phyloP scores from a whole-genome alignment of 176 grass and related monocot species.

The Dendrocalamus sinicus region DNA sequence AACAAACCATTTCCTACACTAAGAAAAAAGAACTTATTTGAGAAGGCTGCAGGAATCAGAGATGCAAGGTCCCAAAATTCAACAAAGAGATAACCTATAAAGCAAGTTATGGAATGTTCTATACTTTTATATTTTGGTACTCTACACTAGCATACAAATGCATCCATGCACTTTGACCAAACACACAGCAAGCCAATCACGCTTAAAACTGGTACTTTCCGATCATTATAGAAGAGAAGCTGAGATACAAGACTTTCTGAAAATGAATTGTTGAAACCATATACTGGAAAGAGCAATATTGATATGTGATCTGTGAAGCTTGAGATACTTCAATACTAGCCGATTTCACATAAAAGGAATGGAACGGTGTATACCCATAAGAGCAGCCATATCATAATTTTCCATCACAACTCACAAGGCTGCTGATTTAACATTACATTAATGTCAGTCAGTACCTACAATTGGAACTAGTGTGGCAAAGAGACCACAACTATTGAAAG shows the following conservation, averaged over 20 bases:
- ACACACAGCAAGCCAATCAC: slow-evolving; percentile 17
- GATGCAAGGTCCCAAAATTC: not conserved
- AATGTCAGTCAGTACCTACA: not conserved
- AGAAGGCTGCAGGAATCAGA: slow-evolving; percentile 7
- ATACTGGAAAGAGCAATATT: slow-evolving; percentile 35
- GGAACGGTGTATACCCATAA: not conserved
- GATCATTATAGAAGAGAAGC: slow-evolving; percentile 5
- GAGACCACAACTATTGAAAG: not conserved
- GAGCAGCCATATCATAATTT: slow-evolving; percentile 15
- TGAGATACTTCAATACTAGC: slow-evolving; percentile 24
- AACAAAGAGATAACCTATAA: not conserved
- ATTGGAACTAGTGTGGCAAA: slow-evolving; percentile 22
- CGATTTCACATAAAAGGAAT: not conserved
- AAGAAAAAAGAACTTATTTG: slow-evolving; percentile 41
- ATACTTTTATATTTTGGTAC: slow-evolving; percentile 1
- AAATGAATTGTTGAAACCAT: slow-evolving; percentile 22
- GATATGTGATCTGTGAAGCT: not conserved
- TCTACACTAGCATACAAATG: slow-evolving; percentile 2
- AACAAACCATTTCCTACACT: slow-evolving; percentile 91
- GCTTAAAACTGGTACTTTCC: slow-evolving; percentile 8
- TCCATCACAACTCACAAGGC: not conserved
- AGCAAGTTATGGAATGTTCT: not conserved
- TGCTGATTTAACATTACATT: not conserved
- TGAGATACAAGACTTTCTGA: slow-evolving; percentile 26
- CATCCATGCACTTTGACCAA: slow-evolving; percentile 6